A percentile compares a stretch with the other conserved stretches of the same genome.
These are phyloP conservation scores for Teratosphaeria viscida DNA, from an alignment of 2,329 filamentous ascomycete species.

Conservation along the genomic window DNA sequence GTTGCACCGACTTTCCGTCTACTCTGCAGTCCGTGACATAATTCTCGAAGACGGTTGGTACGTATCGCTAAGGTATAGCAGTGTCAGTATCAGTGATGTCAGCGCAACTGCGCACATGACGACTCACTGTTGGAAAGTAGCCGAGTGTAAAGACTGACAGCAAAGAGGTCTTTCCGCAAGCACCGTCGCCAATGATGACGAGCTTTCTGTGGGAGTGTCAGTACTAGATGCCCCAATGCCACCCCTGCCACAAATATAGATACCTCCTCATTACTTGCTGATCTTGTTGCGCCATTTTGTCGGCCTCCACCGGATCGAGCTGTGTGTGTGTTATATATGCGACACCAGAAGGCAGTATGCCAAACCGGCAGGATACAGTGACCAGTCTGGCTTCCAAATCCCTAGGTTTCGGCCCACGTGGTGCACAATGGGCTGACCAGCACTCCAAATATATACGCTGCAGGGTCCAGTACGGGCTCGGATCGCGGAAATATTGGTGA, in stretches of 20 bases:
- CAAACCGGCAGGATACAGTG: neutral
- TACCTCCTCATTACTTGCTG: constrained; percentile 31
- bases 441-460: neutral
- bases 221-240: constrained; percentile 1
- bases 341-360: neutral
- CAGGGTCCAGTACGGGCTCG: neutral
- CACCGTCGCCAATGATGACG: constrained; percentile 93
- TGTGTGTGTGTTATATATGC: neutral
- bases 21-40: constrained; percentile 98
- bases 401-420: neutral
- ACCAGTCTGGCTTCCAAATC: neutral
- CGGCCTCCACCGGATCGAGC: neutral
- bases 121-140: constrained; percentile 89
- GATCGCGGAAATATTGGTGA: neutral
- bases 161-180: constrained; percentile 95
- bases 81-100: neutral
- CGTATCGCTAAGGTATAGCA: constrained; percentile 30
- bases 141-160: constrained; percentile 95
- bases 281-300: constrained; percentile 26
- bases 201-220: constrained; percentile 57
- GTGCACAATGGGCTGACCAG: neutral
- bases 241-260: constrained; percentile 1
- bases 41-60: constrained; percentile 97
- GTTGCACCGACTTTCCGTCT: constrained; percentile 95
- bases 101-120: neutral